A percentile compares a stretch with the other conserved stretches of the same genome.
phyloP scores from a whole-genome alignment of 2,329 filamentous ascomycete genomes.

The Colletotrichum phormii region DNA sequence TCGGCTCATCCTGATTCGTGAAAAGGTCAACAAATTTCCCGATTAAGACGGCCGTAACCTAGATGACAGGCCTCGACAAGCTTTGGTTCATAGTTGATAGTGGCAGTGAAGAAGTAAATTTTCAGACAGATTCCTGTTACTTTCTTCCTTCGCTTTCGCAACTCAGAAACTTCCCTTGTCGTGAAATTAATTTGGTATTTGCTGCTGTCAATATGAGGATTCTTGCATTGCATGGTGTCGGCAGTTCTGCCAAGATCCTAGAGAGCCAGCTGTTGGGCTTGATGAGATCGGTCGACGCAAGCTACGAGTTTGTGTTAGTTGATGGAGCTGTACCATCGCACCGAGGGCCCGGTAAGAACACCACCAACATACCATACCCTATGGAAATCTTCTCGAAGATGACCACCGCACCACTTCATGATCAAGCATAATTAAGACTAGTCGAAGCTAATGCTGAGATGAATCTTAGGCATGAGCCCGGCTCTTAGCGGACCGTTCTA shows the following conservation, averaged over 20 bases:
- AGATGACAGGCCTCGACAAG: too few relatives aligned
- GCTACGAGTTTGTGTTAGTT: constrained; percentile 35
- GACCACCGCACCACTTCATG: too few relatives aligned
- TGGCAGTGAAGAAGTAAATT: too few relatives aligned
- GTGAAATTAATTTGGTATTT: not conserved
- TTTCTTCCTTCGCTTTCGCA: not conserved
- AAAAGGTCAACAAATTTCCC: not conserved
- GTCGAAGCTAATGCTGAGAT: not conserved
- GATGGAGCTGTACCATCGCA: constrained; percentile 19
- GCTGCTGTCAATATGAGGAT: constrained; percentile 23
- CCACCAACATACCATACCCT: not conserved
- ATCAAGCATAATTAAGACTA: too few relatives aligned
- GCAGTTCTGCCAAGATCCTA: constrained; percentile 28
- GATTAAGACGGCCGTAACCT: too few relatives aligned
- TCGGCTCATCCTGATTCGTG: not conserved
- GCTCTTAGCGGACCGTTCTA: constrained; percentile 17
- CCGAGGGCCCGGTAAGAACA: constrained; percentile 25
- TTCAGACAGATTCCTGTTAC: not conserved
- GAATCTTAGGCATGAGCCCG: constrained; percentile 15
- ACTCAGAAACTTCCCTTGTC: not conserved
- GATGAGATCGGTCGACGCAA: constrained; percentile 21
- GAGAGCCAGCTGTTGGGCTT: constrained; percentile 22
- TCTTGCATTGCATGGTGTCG: constrained; percentile 23
- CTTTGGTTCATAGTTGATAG: too few relatives aligned
- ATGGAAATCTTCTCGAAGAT: too few relatives aligned